A percentile compares a stretch with the other conserved stretches of the same genome.
phyloP scores from a whole-genome alignment of 2,329 filamentous ascomycete genomes.

The Cladosporium sp. region DNA sequence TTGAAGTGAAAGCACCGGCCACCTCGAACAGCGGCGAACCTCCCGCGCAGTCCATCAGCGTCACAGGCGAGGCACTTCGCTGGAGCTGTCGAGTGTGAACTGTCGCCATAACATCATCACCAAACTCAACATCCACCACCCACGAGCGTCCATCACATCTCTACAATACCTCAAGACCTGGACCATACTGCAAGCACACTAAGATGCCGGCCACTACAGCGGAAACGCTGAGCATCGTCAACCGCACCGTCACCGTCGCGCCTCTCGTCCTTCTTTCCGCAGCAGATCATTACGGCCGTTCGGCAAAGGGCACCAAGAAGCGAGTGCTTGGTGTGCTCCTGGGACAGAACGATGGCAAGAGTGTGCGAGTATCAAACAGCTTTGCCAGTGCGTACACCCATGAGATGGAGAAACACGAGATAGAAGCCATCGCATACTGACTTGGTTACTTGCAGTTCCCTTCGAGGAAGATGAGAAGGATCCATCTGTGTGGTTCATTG shows the following conservation, averaged over 20 bases:
- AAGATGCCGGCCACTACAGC: conserved; percentile 94
- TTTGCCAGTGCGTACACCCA: conserved; percentile 71
- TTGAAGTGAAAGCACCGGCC: conserved; percentile 6
- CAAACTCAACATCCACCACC: conserved; percentile 2
- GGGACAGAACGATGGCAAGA: conserved; percentile 93
- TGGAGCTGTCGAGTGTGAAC: background rate
- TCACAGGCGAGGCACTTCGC: conserved; percentile 1
- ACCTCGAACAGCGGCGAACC: conserved; percentile 1
- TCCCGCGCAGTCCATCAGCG: conserved; percentile 6
- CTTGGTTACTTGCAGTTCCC: conserved; percentile 59
- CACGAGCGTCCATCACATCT: background rate
- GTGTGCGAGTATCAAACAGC: conserved; percentile 96
- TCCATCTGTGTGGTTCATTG: conserved; percentile 96
- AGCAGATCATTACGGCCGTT: conserved; percentile 97
- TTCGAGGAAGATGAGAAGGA: conserved; percentile 99
- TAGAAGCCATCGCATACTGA: conserved; percentile 1
- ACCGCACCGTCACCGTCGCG: conserved; percentile 91
- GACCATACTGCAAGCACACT: conserved; percentile 14
- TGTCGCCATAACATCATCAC: conserved; percentile 16
- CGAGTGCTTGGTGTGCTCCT: conserved; percentile 92
- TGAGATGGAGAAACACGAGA: background rate
- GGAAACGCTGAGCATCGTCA: conserved; percentile 92
- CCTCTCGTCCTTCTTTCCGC: conserved; percentile 95
- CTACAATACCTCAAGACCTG: background rate
- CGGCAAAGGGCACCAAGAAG: conserved; percentile 80